A percentile compares a stretch with the other conserved stretches of the same genome.
These are phyloP conservation scores for Fimicolochytrium jonesii DNA, from an alignment of 192 early-diverging fungal genomes.

Conservation along the genomic window DNA sequence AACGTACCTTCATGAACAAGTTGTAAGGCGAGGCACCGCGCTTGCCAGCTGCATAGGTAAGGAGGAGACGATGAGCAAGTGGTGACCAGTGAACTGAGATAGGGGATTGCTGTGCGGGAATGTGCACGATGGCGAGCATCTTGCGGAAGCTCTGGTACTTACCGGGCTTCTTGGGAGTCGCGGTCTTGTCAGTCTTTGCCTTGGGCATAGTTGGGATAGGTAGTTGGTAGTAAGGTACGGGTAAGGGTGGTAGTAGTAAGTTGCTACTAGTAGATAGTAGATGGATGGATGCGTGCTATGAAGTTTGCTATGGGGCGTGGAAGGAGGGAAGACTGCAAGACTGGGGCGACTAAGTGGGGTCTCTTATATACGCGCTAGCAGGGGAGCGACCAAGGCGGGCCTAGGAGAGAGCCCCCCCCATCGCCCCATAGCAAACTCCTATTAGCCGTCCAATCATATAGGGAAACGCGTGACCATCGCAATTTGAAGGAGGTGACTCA, in stretches of 20 bases:
- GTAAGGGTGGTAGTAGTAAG: not conserved
- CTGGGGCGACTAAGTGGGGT: not conserved
- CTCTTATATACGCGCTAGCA: not conserved
- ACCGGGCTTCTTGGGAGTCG: conserved; percentile 3
- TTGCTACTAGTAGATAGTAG: not conserved
- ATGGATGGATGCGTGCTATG: too few relatives aligned
- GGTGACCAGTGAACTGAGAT: too few relatives aligned
- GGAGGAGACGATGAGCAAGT: too few relatives aligned
- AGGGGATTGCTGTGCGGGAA: too few relatives aligned
- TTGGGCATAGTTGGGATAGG: conserved; percentile 6
- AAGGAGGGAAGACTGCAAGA: not conserved
- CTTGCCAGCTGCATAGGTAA: too few relatives aligned
- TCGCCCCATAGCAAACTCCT: too few relatives aligned
- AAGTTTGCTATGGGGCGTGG: not conserved
- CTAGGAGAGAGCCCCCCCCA: too few relatives aligned
- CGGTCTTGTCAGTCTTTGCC: conserved; percentile 1
- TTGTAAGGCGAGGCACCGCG: conserved; percentile 35
- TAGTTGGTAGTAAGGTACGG: not conserved
- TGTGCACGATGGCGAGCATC: too few relatives aligned
- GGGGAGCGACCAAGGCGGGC: too few relatives aligned
- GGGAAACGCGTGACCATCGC: too few relatives aligned
- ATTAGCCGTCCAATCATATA: too few relatives aligned
- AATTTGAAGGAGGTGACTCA: too few relatives aligned
- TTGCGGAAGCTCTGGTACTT: not conserved
- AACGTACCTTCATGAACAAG: conserved; percentile 36